Percentiles rank a stretch among this genome's conserved stretches.
Evolutionary conservation across 1,139 yeast species (phyloP).

Genomic region (Candida gigantensis): DNA sequence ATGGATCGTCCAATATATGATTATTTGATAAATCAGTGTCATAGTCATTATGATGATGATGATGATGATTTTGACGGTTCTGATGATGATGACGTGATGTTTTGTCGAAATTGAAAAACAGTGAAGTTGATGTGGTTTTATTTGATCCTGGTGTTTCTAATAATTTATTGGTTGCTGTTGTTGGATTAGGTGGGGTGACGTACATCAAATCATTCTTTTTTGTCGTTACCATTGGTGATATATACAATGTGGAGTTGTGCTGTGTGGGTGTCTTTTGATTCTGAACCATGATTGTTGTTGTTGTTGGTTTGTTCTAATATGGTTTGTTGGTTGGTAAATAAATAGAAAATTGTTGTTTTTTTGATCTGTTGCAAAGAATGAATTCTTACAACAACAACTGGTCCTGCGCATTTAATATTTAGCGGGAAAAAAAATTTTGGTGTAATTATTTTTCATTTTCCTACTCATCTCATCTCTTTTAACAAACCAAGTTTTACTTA

Average conservation of each 20-base stretch:
- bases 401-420: too few species aligned
- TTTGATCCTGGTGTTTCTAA: constrained; percentile 48
- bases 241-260: constrained; percentile 62
- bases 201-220: constrained; percentile 47
- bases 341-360: constrained; percentile 3
- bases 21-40: constrained; percentile 6
- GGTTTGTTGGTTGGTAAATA: constrained; percentile 2
- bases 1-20: constrained; percentile 14
- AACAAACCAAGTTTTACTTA: background rate
- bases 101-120: constrained; percentile 39
- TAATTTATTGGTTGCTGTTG: constrained; percentile 23
- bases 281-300: constrained; percentile 26
- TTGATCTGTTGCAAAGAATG: background rate
- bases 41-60: constrained; percentile 12
- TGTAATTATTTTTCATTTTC: too few species aligned
- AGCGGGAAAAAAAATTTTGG: too few species aligned
- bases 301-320: background rate
- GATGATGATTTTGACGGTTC: too few species aligned
- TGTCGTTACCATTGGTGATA: constrained; percentile 57
- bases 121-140: constrained; percentile 24
- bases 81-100: constrained; percentile 15
- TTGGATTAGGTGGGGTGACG: constrained; percentile 58
- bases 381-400: too few species aligned
- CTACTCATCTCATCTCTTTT: constrained; percentile 1
- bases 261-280: constrained; percentile 44